These are phyloP conservation scores for Ceratorhiza oryzae-sativae DNA, from an alignment of 1,284 basidiomycete species.

Conservation along the genomic window DNA sequence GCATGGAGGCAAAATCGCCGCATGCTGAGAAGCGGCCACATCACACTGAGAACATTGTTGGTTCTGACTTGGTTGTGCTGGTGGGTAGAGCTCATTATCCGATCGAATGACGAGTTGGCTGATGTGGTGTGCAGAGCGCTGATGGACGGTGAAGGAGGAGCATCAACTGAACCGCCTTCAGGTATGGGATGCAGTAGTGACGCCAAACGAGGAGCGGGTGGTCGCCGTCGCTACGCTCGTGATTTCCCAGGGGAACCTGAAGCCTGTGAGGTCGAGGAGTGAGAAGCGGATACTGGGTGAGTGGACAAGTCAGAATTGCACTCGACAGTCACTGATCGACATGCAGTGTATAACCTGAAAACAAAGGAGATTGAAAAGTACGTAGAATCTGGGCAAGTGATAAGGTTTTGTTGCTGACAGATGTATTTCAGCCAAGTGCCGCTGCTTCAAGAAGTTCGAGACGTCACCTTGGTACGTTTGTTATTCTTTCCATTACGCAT, in stretches of 20 bases:
- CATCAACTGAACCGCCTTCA: conserved; percentile 63
- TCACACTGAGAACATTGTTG: conserved; percentile 25
- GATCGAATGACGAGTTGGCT: background rate
- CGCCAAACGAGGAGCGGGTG: conserved; percentile 70
- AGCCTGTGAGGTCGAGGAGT: conserved; percentile 72
- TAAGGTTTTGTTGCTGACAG: background rate
- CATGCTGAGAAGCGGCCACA: conserved; percentile 11
- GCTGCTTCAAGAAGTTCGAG: conserved; percentile 76
- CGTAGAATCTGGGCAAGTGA: conserved; percentile 39
- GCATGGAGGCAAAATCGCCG: conserved; percentile 1
- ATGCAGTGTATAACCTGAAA: conserved; percentile 72
- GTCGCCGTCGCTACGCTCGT: conserved; percentile 74
- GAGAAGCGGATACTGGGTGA: conserved; percentile 79
- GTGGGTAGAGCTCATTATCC: background rate
- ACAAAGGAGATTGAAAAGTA: conserved; percentile 71
- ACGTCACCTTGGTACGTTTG: conserved; percentile 76
- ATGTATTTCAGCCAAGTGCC: conserved; percentile 73
- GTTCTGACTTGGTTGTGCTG: conserved; percentile 24
- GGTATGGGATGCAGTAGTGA: conserved; percentile 60
- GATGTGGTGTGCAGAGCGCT: conserved; percentile 55
- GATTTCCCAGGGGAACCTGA: conserved; percentile 65
- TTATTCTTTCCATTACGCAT: conserved; percentile 51
- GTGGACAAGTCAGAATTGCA: conserved; percentile 69
- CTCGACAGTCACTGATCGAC: no score
- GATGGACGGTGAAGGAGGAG: conserved; percentile 55